These are phyloP conservation scores for Ascosphaera apis DNA, from an alignment of 2,329 filamentous ascomycete species.

Conservation along the genomic window DNA sequence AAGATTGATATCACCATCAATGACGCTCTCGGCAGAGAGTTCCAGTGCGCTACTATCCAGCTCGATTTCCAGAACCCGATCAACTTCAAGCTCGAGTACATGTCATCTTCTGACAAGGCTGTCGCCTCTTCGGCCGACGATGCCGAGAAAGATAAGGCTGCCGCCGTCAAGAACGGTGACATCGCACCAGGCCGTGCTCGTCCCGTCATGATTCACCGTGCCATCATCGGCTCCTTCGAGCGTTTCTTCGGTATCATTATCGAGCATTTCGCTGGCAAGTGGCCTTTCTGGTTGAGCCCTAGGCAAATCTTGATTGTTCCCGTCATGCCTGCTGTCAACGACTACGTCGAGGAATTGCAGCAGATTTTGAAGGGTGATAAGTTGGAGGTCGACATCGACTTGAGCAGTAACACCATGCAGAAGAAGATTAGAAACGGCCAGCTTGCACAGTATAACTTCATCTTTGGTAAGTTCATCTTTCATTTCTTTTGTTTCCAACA, in stretches of 20 bases:
- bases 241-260: constrained; percentile 28
- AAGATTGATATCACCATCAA: constrained; percentile 96
- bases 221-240: constrained; percentile 28
- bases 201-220: constrained; percentile 28
- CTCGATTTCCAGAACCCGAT: constrained; percentile 69
- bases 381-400: constrained; percentile 25
- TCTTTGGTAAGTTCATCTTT: constrained; percentile 19
- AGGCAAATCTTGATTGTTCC: constrained; percentile 27
- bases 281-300: constrained; percentile 30
- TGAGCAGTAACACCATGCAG: constrained; percentile 26
- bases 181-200: constrained; percentile 21
- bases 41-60: constrained; percentile 85
- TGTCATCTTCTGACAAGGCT: constrained; percentile 32
- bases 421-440: constrained; percentile 30
- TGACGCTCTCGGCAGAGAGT: constrained; percentile 64
- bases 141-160: constrained; percentile 15
- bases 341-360: constrained; percentile 26
- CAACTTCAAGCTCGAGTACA: constrained; percentile 73
- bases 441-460: constrained; percentile 27
- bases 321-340: constrained; percentile 26
- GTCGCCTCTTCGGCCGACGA: constrained; percentile 18
- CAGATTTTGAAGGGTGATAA: constrained; percentile 21
- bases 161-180: constrained; percentile 12
- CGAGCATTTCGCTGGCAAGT: constrained; percentile 29
- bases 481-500: not conserved